Percentiles rank a stretch among this genome's conserved stretches.
These are phyloP conservation scores for Aureobasidium melanogenum DNA, from an alignment of 2,329 filamentous ascomycete genomes.

Conservation along the genomic window DNA sequence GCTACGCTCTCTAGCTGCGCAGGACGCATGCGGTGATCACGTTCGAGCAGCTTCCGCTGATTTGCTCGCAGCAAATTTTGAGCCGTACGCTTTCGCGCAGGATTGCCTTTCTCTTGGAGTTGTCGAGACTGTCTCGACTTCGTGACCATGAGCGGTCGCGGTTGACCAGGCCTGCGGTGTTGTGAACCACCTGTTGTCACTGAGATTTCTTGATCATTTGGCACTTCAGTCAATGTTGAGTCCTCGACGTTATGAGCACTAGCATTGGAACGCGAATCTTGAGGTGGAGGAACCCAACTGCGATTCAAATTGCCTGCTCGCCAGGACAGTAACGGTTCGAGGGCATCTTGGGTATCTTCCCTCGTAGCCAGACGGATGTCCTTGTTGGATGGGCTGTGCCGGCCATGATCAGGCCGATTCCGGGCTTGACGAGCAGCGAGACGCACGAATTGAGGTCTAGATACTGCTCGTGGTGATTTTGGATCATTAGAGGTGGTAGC, in stretches of 20 bases:
- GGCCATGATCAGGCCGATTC: constrained; percentile 37
- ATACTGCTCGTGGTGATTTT: constrained; percentile 18
- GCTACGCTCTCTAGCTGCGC: constrained; percentile 5
- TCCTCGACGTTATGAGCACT: not conserved
- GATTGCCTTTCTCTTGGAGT: not conserved
- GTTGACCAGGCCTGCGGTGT: not conserved
- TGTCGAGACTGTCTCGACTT: not conserved
- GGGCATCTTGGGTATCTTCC: constrained; percentile 48
- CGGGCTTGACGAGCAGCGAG: constrained; percentile 47
- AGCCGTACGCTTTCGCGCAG: not conserved
- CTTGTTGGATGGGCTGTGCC: constrained; percentile 44
- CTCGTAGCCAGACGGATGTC: constrained; percentile 43
- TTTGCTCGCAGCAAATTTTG: not conserved
- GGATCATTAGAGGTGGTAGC: constrained; percentile 26
- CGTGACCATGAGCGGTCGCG: not conserved
- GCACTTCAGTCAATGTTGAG: not conserved
- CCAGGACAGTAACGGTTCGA: constrained; percentile 42
- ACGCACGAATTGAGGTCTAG: constrained; percentile 46
- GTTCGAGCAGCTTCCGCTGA: not conserved
- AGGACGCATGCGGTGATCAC: constrained; percentile 7
- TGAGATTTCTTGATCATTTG: not conserved
- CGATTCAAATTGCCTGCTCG: constrained; percentile 33
- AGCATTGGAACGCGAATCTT: not conserved
- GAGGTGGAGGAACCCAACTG: not conserved
- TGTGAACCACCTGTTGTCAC: not conserved